These are phyloP conservation scores for Litsea cubeba DNA, from an alignment of 164 flowering plant species.

Conservation along the genomic window DNA sequence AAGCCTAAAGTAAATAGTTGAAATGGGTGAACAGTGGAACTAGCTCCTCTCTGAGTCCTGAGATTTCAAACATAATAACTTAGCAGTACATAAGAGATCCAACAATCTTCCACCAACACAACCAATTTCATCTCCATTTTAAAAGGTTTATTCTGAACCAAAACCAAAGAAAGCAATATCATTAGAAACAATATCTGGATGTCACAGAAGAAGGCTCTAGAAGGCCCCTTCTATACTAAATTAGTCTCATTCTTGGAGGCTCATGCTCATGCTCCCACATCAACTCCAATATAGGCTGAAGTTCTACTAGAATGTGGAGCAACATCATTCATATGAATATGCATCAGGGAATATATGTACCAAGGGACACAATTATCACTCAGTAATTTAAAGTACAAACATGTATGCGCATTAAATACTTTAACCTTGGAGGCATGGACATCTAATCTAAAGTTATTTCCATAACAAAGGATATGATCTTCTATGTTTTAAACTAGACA, in stretches of 20 bases:
- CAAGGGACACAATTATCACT: background rate
- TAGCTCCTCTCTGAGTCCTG: background rate
- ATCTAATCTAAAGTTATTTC: background rate
- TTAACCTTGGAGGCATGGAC: background rate
- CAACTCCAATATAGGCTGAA: background rate
- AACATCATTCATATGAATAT: background rate
- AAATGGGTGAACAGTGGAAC: background rate
- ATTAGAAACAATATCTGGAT: background rate
- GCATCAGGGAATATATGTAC: background rate
- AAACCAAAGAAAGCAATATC: background rate
- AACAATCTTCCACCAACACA: background rate
- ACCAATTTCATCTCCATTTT: background rate
- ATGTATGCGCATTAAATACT: background rate
- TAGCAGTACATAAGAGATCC: background rate
- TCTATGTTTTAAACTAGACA: background rate
- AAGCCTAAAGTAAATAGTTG: background rate
- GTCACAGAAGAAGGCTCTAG: background rate
- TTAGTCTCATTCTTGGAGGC: too few species aligned
- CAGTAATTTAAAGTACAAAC: background rate
- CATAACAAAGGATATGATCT: background rate
- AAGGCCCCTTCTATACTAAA: too few species aligned
- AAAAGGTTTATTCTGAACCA: background rate
- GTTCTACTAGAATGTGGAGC: background rate
- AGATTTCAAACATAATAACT: background rate
- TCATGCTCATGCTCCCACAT: background rate